A percentile compares a stretch with the other conserved stretches of the same genome.
phyloP scores from a whole-genome alignment of 495 filamentous ascomycete species.

The Neurospora africana region DNA sequence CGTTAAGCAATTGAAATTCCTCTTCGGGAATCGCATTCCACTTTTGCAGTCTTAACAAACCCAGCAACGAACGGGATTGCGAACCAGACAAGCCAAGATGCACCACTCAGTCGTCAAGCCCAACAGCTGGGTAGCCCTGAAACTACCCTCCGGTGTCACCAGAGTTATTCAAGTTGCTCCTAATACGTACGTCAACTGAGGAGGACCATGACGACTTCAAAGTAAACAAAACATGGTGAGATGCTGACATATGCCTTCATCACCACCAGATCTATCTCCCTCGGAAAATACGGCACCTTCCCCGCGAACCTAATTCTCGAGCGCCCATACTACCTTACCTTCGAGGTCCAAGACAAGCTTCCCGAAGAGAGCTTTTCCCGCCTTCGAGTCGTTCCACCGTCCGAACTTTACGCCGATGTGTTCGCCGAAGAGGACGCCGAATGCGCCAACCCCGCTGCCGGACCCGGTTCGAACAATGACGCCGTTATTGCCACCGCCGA shows the following conservation, averaged over 20 bases:
- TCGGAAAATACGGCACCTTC: conserved; percentile 87
- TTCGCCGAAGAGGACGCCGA: conserved; percentile 43
- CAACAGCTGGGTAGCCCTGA: conserved; percentile 52
- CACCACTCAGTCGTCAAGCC: conserved; percentile 43
- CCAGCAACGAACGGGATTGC: background rate
- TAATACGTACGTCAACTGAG: conserved; percentile 56
- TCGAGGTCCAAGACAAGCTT: conserved; percentile 65
- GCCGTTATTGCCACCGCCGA: conserved; percentile 17
- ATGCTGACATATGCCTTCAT: background rate
- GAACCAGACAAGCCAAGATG: conserved; percentile 19
- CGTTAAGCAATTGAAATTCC: background rate
- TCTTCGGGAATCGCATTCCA: background rate
- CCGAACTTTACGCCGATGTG: conserved; percentile 75
- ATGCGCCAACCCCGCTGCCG: conserved; percentile 22
- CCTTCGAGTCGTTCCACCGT: conserved; percentile 68
- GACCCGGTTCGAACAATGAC: conserved; percentile 17
- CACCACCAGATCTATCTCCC: conserved; percentile 54
- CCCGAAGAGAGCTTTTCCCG: conserved; percentile 44
- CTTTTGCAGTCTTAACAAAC: background rate
- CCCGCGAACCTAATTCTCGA: conserved; percentile 76
- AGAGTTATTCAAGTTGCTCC: conserved; percentile 55
- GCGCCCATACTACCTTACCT: conserved; percentile 82
- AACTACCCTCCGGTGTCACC: conserved; percentile 55
- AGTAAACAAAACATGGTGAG: conserved; percentile 5
- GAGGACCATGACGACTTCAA: background rate